Conservation (phyloP, 1,284 basidiomycete genomes). For the Pseudozyma flocculosa region DNA sequence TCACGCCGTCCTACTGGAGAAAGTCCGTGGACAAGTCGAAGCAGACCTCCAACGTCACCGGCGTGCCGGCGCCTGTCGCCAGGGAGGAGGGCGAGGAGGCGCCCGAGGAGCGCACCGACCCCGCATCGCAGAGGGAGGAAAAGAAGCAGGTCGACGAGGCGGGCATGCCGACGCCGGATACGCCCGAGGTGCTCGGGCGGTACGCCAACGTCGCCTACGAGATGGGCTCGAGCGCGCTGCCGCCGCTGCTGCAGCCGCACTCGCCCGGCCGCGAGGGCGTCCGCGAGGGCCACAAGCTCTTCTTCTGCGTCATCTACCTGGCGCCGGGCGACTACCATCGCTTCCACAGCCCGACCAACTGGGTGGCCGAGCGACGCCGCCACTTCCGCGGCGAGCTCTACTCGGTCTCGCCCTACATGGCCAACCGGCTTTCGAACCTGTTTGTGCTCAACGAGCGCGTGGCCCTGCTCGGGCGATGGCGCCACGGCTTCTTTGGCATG, state of each 20-base stretch:
- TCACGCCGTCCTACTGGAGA: constrained; percentile 26
- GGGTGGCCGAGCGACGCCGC: constrained; percentile 93
- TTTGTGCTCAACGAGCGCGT: constrained; percentile 98
- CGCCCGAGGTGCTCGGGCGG: constrained; percentile 52
- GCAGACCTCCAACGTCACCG: constrained; percentile 11
- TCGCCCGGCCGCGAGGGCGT: constrained; percentile 38
- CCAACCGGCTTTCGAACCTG: constrained; percentile 82
- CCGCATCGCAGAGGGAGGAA: constrained; percentile 47
- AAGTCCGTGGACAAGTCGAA: too few relatives aligned
- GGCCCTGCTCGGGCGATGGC: constrained; percentile 92
- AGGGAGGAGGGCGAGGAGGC: constrained; percentile 25
- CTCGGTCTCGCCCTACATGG: constrained; percentile 94
- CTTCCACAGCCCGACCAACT: constrained; percentile 91
- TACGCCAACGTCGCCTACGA: constrained; percentile 56
- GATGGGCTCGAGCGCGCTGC: constrained; percentile 51
- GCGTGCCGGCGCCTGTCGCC: constrained; percentile 12
- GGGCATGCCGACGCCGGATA: constrained; percentile 52
- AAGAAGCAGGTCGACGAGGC: constrained; percentile 49
- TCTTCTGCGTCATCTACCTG: constrained; percentile 93
- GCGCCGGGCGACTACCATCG: constrained; percentile 98
- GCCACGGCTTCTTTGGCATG: constrained; percentile 94
- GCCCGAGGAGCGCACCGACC: constrained; percentile 47
- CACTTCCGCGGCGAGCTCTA: constrained; percentile 98
- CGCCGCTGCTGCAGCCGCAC: constrained; percentile 47
- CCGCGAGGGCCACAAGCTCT: constrained; percentile 72